These are phyloP conservation scores for Echeveria elegans DNA, from an alignment of 164 flowering plant genomes.

Conservation along the genomic window DNA sequence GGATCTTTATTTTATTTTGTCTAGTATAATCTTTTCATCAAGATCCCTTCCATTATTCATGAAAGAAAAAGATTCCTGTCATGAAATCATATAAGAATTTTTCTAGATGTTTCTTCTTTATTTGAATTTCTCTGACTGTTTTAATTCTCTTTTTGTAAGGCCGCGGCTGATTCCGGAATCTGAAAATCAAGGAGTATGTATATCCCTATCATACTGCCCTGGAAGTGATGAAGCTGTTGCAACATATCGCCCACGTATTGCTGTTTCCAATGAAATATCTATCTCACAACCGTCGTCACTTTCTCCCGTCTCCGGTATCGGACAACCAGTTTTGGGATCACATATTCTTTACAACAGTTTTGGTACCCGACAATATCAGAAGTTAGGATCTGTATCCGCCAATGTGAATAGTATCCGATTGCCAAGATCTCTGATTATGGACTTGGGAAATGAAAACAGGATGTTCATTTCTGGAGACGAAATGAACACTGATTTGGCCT, in stretches of 20 bases:
- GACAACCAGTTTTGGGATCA: slow-evolving; percentile 43
- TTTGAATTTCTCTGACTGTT: no score
- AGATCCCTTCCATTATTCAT: not conserved
- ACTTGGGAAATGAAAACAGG: slow-evolving; percentile 18
- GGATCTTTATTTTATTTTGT: not conserved
- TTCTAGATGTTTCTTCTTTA: not conserved
- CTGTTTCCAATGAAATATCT: slow-evolving; percentile 19
- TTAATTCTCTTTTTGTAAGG: slow-evolving; percentile 21
- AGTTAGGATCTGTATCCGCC: slow-evolving; percentile 24
- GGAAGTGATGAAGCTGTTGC: slow-evolving; percentile 55
- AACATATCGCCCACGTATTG: slow-evolving; percentile 71
- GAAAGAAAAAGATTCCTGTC: not conserved
- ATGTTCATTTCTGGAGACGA: slow-evolving; percentile 70
- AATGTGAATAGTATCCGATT: slow-evolving; percentile 51
- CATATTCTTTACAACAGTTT: slow-evolving; percentile 43
- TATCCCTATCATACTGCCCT: slow-evolving; percentile 64
- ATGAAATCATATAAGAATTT: not conserved
- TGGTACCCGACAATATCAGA: slow-evolving; percentile 27
- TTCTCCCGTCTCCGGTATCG: slow-evolving; percentile 25
- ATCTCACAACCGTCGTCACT: slow-evolving; percentile 33
- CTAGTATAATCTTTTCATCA: not conserved
- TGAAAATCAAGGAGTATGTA: slow-evolving; percentile 79
- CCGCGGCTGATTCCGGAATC: slow-evolving; percentile 47
- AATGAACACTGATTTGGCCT: slow-evolving; percentile 25
- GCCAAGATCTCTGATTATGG: slow-evolving; percentile 54